A percentile compares a stretch with the other conserved stretches of the same genome.
Conservation (phyloP, 129 eudicot genomes). For the Heracleum sosnowskyi region DNA sequence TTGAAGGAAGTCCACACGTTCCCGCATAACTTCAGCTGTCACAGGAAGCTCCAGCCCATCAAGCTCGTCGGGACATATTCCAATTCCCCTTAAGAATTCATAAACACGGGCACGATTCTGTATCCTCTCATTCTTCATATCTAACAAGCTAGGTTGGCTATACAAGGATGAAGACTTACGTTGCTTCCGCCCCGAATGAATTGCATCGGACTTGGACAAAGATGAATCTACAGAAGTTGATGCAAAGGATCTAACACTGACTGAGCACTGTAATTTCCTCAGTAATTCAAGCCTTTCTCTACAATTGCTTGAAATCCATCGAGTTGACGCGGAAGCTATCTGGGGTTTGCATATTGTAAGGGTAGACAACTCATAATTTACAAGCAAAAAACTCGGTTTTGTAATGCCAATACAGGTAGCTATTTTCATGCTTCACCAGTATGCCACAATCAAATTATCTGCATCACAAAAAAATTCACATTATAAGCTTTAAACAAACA, state of each 20-base stretch:
- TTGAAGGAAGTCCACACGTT: slow-evolving; percentile 89
- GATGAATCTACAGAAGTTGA: slow-evolving; percentile 32
- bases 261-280: slow-evolving; percentile 45
- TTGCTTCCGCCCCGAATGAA: slow-evolving; percentile 25
- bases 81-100: slow-evolving; percentile 66
- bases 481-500: not conserved
- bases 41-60: slow-evolving; percentile 95
- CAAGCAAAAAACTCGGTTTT: slow-evolving; percentile 49
- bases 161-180: slow-evolving; percentile 51
- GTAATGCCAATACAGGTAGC: slow-evolving; percentile 34
- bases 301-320: slow-evolving; percentile 24
- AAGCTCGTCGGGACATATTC: slow-evolving; percentile 78
- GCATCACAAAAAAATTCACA: slow-evolving; percentile 18
- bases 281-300: slow-evolving; percentile 31
- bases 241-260: slow-evolving; percentile 33
- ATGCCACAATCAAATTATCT: slow-evolving; percentile 26
- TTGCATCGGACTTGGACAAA: slow-evolving; percentile 29
- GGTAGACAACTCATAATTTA: slow-evolving; percentile 46
- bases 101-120: slow-evolving; percentile 80
- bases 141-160: slow-evolving; percentile 67
- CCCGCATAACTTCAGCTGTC: slow-evolving; percentile 90
- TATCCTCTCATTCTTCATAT: slow-evolving; percentile 69
- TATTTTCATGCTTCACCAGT: slow-evolving; percentile 48
- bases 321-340: slow-evolving; percentile 20
- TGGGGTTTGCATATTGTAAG: slow-evolving; percentile 33